A percentile compares a stretch with the other conserved stretches of the same genome.
phyloP scores from a whole-genome alignment of 805 yeast species.

The Kluyveromyces lactis region DNA sequence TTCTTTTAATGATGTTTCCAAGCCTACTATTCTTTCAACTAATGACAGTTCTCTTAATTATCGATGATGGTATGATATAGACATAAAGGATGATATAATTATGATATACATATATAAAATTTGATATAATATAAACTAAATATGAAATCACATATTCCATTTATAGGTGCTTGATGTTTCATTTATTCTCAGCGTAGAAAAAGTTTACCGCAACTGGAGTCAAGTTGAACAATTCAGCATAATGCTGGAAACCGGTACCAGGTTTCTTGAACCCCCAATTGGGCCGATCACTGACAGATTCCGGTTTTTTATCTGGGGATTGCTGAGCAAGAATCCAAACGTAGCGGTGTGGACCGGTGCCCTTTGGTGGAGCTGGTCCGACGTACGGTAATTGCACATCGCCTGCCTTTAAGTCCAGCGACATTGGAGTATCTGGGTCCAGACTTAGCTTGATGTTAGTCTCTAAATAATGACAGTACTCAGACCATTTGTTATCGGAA shows the following conservation, averaged over 20 bases:
- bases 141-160: neutral
- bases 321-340: slow-evolving; percentile 71
- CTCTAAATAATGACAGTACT: slow-evolving; percentile 68
- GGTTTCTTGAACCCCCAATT: slow-evolving; percentile 83
- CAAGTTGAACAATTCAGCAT: slow-evolving; percentile 56
- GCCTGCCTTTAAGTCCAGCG: slow-evolving; percentile 33
- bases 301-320: slow-evolving; percentile 22
- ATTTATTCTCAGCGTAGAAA: slow-evolving; percentile 63
- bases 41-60: too few relatives aligned
- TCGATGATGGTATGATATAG: neutral
- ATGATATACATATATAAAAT: slow-evolving; percentile 1
- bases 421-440: slow-evolving; percentile 26
- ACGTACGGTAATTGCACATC: slow-evolving; percentile 45
- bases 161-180: too few relatives aligned
- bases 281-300: slow-evolving; percentile 22
- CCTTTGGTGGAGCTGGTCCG: slow-evolving; percentile 89
- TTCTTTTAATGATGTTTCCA: too few relatives aligned
- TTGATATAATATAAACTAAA: neutral
- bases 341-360: slow-evolving; percentile 82
- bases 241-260: slow-evolving; percentile 67
- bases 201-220: slow-evolving; percentile 70
- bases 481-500: slow-evolving; percentile 80
- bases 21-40: too few relatives aligned
- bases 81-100: slow-evolving; percentile 3
- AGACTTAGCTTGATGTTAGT: slow-evolving; percentile 32